Percentiles rank a stretch among this genome's conserved stretches.
Conservation (phyloP, 805 yeast species). For the Yarrowia keelungensis region DNA sequence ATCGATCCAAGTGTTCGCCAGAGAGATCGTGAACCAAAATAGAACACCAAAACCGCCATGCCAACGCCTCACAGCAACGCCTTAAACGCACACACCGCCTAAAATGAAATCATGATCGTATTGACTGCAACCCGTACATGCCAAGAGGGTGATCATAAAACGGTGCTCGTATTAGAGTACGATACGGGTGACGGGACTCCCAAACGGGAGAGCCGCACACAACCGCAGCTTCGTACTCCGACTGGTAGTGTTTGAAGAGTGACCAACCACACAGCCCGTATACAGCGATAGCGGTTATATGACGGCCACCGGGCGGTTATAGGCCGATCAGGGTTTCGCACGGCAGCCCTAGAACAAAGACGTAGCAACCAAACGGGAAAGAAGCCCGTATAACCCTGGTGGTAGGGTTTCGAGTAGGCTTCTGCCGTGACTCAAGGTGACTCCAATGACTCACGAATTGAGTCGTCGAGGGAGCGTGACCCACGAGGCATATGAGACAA, state of each 20-base stretch:
- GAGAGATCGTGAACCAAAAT: too few species aligned
- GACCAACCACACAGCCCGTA: not conserved
- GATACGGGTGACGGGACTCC: not conserved
- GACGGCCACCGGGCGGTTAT: not conserved
- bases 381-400: not conserved
- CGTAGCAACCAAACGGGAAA: not conserved
- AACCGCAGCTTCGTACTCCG: too few species aligned
- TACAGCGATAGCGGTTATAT: not conserved
- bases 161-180: not conserved
- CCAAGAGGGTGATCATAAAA: not conserved
- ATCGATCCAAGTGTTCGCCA: too few species aligned
- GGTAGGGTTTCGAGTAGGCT: conserved; percentile 6
- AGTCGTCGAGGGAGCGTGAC: not conserved
- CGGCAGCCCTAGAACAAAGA: not conserved
- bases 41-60: too few species aligned
- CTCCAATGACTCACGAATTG: conserved; percentile 4
- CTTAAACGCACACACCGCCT: too few species aligned
- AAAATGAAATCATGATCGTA: too few species aligned
- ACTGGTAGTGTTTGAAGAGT: too few species aligned
- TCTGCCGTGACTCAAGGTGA: conserved; percentile 12
- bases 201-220: conserved; percentile 7
- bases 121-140: too few species aligned
- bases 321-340: not conserved
- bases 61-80: too few species aligned
- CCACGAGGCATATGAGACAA: not conserved